These are phyloP conservation scores for Sergeia podlipaevii DNA, from an alignment of 208 protist genomes.

Conservation along the genomic window DNA sequence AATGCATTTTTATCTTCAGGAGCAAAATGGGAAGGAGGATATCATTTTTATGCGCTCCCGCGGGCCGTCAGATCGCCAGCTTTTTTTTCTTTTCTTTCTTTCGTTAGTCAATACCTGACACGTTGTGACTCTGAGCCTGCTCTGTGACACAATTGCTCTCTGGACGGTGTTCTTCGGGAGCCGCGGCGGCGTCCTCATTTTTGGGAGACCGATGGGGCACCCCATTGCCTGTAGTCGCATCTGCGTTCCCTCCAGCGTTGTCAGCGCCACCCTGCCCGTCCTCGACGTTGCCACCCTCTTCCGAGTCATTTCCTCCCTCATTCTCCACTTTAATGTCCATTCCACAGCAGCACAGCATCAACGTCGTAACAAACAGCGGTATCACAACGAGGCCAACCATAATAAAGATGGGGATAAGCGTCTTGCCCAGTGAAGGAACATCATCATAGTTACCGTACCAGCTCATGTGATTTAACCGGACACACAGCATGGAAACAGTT, in stretches of 20 bases:
- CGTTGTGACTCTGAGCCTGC: conserved; percentile 21
- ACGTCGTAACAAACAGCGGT: not conserved
- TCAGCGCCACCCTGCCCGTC: not conserved
- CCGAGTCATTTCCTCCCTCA: not conserved
- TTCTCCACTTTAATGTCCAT: not conserved
- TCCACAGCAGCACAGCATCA: conserved; percentile 22
- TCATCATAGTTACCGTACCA: conserved; percentile 18
- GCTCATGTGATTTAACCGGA: conserved; percentile 54
- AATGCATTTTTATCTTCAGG: no score
- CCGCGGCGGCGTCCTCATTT: no score
- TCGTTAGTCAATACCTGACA: conserved; percentile 39
- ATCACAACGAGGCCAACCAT: conserved; percentile 22
- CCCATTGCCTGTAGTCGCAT: no score
- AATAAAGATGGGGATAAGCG: conserved; percentile 62
- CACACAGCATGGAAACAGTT: conserved; percentile 41
- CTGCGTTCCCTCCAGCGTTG: no score
- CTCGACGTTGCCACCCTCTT: conserved; percentile 8
- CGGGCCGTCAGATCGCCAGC: no score
- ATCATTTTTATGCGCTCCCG: no score
- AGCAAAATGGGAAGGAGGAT: no score
- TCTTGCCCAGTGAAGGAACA: conserved; percentile 20
- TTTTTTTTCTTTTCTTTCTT: no score
- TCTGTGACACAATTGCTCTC: not conserved
- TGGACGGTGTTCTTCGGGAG: not conserved
- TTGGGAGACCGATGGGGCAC: no score